Evolutionary conservation across 139 green algal genomes (phyloP), one percentile per base, ranked within the genome.

Genomic region (Pseudopediastrum boryanum): DNA sequence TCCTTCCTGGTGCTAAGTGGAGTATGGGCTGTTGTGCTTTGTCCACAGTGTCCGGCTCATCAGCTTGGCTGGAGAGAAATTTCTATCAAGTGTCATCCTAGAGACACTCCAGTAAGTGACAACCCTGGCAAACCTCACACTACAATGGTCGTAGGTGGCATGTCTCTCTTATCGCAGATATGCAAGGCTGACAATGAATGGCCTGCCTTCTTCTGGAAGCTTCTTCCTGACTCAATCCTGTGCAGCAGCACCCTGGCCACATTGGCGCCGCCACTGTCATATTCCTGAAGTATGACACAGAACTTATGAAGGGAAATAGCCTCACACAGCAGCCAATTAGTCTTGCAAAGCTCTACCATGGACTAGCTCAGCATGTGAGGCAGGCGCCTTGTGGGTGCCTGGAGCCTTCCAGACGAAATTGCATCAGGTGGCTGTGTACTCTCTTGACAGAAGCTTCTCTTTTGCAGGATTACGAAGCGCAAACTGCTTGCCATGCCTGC

Each of bases 81-180:
- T 80, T 48, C 73, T 80, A 33, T 38, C 73, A 4, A 80, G 43
- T 31, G 50, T 80, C 41, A 36, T 72, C 38, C 48, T 12, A 12
- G 73, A 80, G n/a, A 61, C 73, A 5, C 63, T 80, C 59, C 73
- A 80, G 73, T 80, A 43, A 80, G 73, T 80, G 36, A 25, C 68
- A 33, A 29, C n/a, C n/a, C 25, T 62, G 51, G 51, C 51, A 62
- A 4, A 3, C 4, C 7, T 31, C 16, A 3, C 58, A 16, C 3
- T 66, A 31, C 8, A 4, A 16, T 66, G 3, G 6, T 3, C 36
- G 21, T 21, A 2, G 3, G 19, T 27, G 7, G 29, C 27, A 6
- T 3, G 21, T 38, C 8, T 3, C 6, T 23, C 46, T 56, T 12
- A 12, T 56, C 13, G 46, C 46, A 56, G 46, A 12, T 12, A n/a